Conservation (phyloP, 2,329 filamentous ascomycete species). For the Curvularia eragrostidis region DNA sequence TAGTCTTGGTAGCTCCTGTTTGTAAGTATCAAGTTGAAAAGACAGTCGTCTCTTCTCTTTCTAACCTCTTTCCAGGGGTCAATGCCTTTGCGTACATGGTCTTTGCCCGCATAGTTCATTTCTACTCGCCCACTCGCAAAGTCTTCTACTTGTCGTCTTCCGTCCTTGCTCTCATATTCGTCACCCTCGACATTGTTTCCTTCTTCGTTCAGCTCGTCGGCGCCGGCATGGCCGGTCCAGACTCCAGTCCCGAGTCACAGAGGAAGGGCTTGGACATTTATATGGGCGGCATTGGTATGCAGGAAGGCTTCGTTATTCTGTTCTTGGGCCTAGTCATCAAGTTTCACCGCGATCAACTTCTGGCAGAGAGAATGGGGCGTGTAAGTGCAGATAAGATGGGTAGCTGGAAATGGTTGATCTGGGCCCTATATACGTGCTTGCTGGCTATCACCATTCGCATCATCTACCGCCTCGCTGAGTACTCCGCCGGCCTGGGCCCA, state of each 20-base stretch:
- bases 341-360: slow-evolving; percentile 27
- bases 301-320: slow-evolving; percentile 39
- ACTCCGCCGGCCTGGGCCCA: slow-evolving; percentile 53
- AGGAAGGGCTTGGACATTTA: slow-evolving; percentile 52
- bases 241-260: slow-evolving; percentile 33
- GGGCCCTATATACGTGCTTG: slow-evolving; percentile 51
- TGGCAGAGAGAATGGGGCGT: slow-evolving; percentile 19
- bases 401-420: slow-evolving; percentile 39
- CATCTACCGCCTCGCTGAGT: slow-evolving; percentile 51
- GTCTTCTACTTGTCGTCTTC: slow-evolving; percentile 31
- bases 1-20: slow-evolving; percentile 55
- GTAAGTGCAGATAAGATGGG: slow-evolving; percentile 16
- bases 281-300: slow-evolving; percentile 43
- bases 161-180: slow-evolving; percentile 43
- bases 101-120: slow-evolving; percentile 51
- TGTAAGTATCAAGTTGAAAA: slow-evolving; percentile 22
- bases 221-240: slow-evolving; percentile 44
- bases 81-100: slow-evolving; percentile 54
- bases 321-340: slow-evolving; percentile 28
- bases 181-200: slow-evolving; percentile 52
- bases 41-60: slow-evolving; percentile 9
- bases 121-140: slow-evolving; percentile 36
- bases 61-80: slow-evolving; percentile 45
- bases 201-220: slow-evolving; percentile 55
- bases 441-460: slow-evolving; percentile 54